A percentile compares a stretch with the other conserved stretches of the same genome.
Evolutionary conservation across 1,139 yeast genomes (phyloP).

Genomic region (Citeromyces siamensis): DNA sequence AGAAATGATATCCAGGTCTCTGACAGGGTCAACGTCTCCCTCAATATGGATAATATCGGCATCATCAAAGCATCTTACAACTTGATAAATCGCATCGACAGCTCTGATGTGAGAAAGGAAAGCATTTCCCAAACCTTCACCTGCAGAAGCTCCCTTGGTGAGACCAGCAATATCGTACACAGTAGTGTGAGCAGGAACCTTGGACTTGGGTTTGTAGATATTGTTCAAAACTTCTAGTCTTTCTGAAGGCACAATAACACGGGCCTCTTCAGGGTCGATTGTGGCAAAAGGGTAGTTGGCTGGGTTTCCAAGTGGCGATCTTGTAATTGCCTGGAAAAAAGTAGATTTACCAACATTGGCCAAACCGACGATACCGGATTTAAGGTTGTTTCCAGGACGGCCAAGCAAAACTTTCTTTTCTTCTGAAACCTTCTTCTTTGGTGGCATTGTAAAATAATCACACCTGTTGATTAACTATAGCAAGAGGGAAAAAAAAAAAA

Average conservation of each 20-base stretch:
- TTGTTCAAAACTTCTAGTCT: slow-evolving; percentile 55
- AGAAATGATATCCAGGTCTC: slow-evolving; percentile 87
- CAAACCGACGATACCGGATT: slow-evolving; percentile 91
- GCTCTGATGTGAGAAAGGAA: slow-evolving; percentile 97
- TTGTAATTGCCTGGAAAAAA: slow-evolving; percentile 59
- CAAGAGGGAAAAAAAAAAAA: background rate
- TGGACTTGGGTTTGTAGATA: slow-evolving; percentile 49
- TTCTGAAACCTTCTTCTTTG: slow-evolving; percentile 74
- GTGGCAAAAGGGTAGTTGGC: slow-evolving; percentile 83
- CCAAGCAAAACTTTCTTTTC: slow-evolving; percentile 89
- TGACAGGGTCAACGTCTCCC: slow-evolving; percentile 94
- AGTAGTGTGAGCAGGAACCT: slow-evolving; percentile 89
- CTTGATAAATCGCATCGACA: slow-evolving; percentile 96
- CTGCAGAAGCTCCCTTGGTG: slow-evolving; percentile 94
- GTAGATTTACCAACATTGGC: slow-evolving; percentile 73
- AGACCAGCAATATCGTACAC: slow-evolving; percentile 97
- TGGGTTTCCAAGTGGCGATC: slow-evolving; percentile 56
- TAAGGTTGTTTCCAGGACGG: slow-evolving; percentile 96
- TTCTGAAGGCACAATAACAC: slow-evolving; percentile 91
- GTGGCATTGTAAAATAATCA: slow-evolving; percentile 48
- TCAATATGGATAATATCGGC: slow-evolving; percentile 97
- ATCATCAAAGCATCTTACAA: slow-evolving; percentile 96
- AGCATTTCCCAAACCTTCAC: slow-evolving; percentile 98
- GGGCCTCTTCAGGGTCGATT: slow-evolving; percentile 97
- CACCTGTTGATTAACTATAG: background rate